A percentile compares a stretch with the other conserved stretches of the same genome.
phyloP scores from a whole-genome alignment of 768 basidiomycete species.

The Lactarius hatsudake region DNA sequence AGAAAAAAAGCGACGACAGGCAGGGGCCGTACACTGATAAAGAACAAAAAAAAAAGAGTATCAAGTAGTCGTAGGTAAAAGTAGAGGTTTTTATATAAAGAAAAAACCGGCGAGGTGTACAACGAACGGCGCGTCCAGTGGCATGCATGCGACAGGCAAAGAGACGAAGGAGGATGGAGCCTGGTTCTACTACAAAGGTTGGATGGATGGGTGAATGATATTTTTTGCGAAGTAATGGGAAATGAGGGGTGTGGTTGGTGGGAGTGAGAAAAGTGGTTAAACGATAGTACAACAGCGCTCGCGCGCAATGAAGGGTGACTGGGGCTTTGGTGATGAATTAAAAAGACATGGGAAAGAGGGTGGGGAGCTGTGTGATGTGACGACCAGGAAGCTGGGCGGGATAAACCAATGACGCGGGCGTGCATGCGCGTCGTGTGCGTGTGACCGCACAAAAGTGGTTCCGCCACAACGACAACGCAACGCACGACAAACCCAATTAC shows the following conservation, averaged over 20 bases:
- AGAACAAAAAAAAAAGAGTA: slow-evolving; percentile 3
- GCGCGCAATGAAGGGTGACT: neutral
- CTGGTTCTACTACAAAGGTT: neutral
- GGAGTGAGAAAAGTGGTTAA: neutral
- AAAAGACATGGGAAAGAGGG: neutral
- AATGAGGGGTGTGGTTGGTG: neutral
- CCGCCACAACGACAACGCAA: neutral
- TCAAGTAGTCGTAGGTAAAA: neutral
- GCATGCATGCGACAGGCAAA: slow-evolving; percentile 2
- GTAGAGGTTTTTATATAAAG: neutral
- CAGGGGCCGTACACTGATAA: slow-evolving; percentile 6
- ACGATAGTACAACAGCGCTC: slow-evolving; percentile 17
- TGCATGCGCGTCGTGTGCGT: neutral
- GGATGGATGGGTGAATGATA: neutral
- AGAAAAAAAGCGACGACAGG: neutral
- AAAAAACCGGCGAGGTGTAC: slow-evolving; percentile 3
- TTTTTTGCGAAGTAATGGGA: neutral
- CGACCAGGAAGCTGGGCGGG: neutral
- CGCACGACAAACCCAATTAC: neutral
- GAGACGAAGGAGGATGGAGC: neutral
- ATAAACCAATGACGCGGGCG: neutral
- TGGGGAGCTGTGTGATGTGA: neutral
- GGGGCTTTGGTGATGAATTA: neutral
- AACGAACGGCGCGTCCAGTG: slow-evolving; percentile 17
- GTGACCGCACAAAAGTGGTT: neutral